These are phyloP conservation scores for Clavariopsis aquatica DNA, from an alignment of 495 filamentous ascomycete species.

Conservation along the genomic window DNA sequence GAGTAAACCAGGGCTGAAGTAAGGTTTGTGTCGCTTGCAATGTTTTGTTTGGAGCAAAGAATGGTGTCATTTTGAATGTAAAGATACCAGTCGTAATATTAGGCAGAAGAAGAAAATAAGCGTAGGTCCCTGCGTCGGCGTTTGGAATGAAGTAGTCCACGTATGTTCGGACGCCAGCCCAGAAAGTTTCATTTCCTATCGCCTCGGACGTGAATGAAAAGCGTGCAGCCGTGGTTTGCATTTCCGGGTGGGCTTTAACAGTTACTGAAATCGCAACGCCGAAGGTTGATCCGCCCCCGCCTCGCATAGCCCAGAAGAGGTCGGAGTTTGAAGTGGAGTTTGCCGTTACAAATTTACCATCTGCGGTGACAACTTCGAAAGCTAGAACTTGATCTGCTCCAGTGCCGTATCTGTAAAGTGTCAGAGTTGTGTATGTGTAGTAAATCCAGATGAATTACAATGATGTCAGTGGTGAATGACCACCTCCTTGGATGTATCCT, in stretches of 20 bases:
- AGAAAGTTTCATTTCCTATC: constrained; percentile 35
- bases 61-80: constrained; percentile 33
- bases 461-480: constrained; percentile 32
- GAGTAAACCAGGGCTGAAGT: constrained; percentile 29
- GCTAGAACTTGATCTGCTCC: constrained; percentile 33
- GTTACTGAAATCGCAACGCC: constrained; percentile 27
- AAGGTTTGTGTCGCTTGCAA: constrained; percentile 17
- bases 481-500: constrained; percentile 34
- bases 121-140: constrained; percentile 30
- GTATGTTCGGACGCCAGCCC: constrained; percentile 28
- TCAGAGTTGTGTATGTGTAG: not conserved
- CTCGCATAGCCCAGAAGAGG: constrained; percentile 35
- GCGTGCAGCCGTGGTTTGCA: constrained; percentile 20
- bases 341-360: constrained; percentile 27
- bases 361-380: constrained; percentile 27
- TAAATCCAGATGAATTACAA: constrained; percentile 10
- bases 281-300: constrained; percentile 32
- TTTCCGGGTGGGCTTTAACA: constrained; percentile 34
- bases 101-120: constrained; percentile 28
- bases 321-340: constrained; percentile 27
- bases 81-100: constrained; percentile 23
- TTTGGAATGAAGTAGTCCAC: constrained; percentile 31
- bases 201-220: constrained; percentile 28
- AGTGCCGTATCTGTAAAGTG: constrained; percentile 18
- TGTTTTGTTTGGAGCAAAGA: constrained; percentile 32